A percentile compares a stretch with the other conserved stretches of the same genome.
These are phyloP conservation scores for Solanum sejunctum DNA, from an alignment of 257 asterid species.

Conservation along the genomic window DNA sequence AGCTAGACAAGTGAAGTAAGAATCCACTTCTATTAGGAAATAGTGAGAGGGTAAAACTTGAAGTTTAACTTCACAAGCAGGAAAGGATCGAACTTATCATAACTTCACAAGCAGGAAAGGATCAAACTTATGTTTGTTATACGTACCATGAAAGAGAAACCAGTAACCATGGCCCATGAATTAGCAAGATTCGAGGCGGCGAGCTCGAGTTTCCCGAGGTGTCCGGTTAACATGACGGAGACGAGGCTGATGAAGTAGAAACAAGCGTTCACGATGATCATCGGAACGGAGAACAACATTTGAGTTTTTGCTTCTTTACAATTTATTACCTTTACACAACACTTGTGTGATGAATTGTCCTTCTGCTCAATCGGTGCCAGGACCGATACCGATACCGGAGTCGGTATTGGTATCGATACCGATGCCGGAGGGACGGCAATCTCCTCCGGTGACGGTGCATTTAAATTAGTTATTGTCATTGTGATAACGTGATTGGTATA, in stretches of 20 bases:
- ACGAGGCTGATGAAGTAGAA: constrained; percentile 9
- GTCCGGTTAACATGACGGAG: constrained; percentile 21
- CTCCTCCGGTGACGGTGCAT: neutral
- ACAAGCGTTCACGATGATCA: constrained; percentile 5
- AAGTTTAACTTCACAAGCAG: too few species aligned
- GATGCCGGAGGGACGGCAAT: neutral
- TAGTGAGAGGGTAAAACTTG: too few species aligned
- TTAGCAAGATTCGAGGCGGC: constrained; percentile 19
- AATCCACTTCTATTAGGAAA: too few species aligned
- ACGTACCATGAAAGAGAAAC: constrained; percentile 15
- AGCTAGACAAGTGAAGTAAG: too few species aligned
- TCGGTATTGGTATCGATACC: neutral
- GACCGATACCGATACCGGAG: neutral
- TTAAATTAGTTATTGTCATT: neutral
- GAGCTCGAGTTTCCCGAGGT: constrained; percentile 15
- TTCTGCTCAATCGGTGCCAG: neutral
- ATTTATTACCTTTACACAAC: neutral
- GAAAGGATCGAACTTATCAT: too few species aligned
- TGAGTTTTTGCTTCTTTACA: constrained; percentile 5
- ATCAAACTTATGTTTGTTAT: too few species aligned
- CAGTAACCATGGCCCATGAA: constrained; percentile 20
- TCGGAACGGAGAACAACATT: constrained; percentile 5
- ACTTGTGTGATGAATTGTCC: neutral
- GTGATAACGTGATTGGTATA: neutral
- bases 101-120: too few species aligned